Evolutionary conservation across 345 rosid genomes (phyloP).

Genomic region (Salix arbutifolia): DNA sequence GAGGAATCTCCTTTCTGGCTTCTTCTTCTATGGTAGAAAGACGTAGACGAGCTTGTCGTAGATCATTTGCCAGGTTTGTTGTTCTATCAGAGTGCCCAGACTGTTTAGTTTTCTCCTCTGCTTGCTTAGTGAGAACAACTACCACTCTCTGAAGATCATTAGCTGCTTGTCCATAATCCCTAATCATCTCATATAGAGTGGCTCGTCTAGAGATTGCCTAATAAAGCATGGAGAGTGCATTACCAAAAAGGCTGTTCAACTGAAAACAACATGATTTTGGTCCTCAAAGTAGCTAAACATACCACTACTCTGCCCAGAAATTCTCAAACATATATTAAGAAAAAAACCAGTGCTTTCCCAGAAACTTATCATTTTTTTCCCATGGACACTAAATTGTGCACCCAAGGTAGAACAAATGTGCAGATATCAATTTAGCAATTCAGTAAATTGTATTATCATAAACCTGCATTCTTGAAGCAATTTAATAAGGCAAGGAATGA

Average conservation of each 20-base stretch:
- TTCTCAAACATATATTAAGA: not conserved
- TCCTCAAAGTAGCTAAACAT: too few relatives aligned
- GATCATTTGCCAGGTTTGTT: constrained; percentile 46
- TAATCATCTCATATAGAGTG: constrained; percentile 74
- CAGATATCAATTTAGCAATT: not conserved
- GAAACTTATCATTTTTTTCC: not conserved
- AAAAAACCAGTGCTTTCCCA: not conserved
- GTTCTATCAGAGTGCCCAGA: constrained; percentile 48
- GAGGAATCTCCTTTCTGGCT: constrained; percentile 61
- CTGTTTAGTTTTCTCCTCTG: constrained; percentile 47
- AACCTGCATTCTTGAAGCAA: not conserved
- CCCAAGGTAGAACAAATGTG: not conserved
- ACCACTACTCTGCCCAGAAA: too few relatives aligned
- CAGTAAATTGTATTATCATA: not conserved
- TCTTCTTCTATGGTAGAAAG: constrained; percentile 70
- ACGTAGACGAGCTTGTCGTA: constrained; percentile 58
- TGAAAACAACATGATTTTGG: too few relatives aligned
- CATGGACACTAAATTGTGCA: not conserved
- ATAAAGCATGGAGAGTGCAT: constrained; percentile 7
- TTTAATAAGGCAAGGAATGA: not conserved
- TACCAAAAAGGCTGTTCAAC: constrained; percentile 5
- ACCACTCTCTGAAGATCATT: constrained; percentile 65
- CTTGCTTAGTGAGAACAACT: constrained; percentile 53
- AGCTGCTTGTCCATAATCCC: constrained; percentile 85
- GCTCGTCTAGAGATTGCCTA: constrained; percentile 95